Evolutionary conservation across 108 stramenopile genomes (phyloP), one percentile per base, ranked within the genome.

Genomic region (Cylindrotheca closterium): DNA sequence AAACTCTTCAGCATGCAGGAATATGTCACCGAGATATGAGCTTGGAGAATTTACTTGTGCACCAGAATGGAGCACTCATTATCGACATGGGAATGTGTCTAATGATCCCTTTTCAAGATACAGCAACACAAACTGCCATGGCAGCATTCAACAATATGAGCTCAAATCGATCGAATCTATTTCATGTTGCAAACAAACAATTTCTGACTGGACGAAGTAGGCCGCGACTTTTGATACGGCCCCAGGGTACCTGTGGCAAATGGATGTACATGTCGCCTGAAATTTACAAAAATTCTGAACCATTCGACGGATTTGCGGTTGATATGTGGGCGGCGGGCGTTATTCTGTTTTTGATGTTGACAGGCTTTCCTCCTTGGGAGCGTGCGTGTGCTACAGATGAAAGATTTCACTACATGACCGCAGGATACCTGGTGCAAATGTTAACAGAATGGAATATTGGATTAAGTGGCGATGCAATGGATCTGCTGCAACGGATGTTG

Each of bases 11-110:
- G 71, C 56, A 75, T 52, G 77, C 64, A 19, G 94, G 95, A 21
- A 75, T 97, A 17, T 78, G 83, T 58, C 96, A 96, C 71, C 81
- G 96, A 47, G 93, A 96, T 77, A 80, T 96, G 78, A 89, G 86
- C 65, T 68, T 94, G 12, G 96, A 96, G 63, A 94, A 96, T 57
- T 74, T 97, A 1, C 60, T 95, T 48, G 77, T 92, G 0, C 82
- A 83, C 33, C 34, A 85, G 21, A 57, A 83, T 47, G 77, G 73
- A 37, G 78, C 80, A 23, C 67, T 93, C 28, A 83, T 97, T 25
- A 96, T 97, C 71, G 96, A 97, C 68, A 81, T 97, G 78, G 96
- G 96, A 28, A 96, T 96, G 97, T 96, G 90, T 57, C 67, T 98
- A 26, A 68, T 92, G 26, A 68, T 94, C 27, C 94, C 93, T 12